phyloP scores from a whole-genome alignment of 2,329 filamentous ascomycete genomes.

The Xylariaceae sp. region DNA sequence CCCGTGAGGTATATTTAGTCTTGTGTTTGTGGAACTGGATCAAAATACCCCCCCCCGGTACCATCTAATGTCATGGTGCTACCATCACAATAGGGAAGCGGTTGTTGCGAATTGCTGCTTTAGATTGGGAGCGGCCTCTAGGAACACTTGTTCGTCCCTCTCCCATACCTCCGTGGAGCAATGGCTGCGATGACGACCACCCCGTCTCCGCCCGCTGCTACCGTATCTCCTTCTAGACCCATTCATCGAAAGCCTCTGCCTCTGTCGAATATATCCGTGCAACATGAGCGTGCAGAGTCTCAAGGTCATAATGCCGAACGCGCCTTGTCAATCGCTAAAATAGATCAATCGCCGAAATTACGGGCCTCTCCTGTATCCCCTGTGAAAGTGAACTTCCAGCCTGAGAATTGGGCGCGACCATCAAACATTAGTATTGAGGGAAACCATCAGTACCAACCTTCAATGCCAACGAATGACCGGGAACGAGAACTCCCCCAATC shows the following conservation, averaged over 20 bases:
- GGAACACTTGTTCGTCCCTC: slow-evolving; percentile 10
- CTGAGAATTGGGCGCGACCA: slow-evolving; percentile 55
- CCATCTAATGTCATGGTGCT: slow-evolving; percentile 26
- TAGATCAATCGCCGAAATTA: slow-evolving; percentile 46
- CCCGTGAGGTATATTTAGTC: not conserved
- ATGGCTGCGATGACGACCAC: slow-evolving; percentile 37
- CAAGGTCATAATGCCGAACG: slow-evolving; percentile 30
- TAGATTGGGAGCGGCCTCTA: slow-evolving; percentile 15
- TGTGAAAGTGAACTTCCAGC: slow-evolving; percentile 56
- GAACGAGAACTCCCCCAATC: slow-evolving; percentile 40
- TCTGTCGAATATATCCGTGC: slow-evolving; percentile 35
- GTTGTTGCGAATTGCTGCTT: slow-evolving; percentile 23
- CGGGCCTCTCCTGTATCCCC: slow-evolving; percentile 59
- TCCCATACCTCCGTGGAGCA: slow-evolving; percentile 15
- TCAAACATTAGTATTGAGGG: slow-evolving; percentile 56
- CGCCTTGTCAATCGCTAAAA: slow-evolving; percentile 26
- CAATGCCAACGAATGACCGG: slow-evolving; percentile 2
- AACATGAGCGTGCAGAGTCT: slow-evolving; percentile 38
- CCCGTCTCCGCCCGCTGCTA: slow-evolving; percentile 33
- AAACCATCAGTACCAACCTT: slow-evolving; percentile 30
- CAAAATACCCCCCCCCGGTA: slow-evolving; percentile 15
- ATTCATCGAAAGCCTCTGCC: slow-evolving; percentile 34
- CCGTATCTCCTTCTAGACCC: slow-evolving; percentile 34
- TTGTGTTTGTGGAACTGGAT: slow-evolving; percentile 23
- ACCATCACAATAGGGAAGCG: slow-evolving; percentile 27